Evolutionary conservation across 1,139 yeast genomes (phyloP), one percentile per base, ranked within the genome.

Genomic region (Eremothecium coryli): DNA sequence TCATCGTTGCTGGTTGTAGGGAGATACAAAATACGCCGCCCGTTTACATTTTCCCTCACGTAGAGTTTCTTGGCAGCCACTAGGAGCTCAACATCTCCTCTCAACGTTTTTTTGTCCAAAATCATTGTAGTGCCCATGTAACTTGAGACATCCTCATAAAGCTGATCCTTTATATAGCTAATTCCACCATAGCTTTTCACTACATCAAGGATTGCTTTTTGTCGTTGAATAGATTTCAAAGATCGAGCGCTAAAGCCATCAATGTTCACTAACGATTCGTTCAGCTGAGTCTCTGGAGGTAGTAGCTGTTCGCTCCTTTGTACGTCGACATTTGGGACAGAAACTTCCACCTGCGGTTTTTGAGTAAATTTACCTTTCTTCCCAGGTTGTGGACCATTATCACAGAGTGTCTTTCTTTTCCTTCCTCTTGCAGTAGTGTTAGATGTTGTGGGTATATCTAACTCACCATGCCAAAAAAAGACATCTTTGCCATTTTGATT

Each of bases 391-490:
- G 20, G 18, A n/a, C 10, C 14, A 27, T 17, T 12, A 17, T 31
- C 30, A 9, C 21, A 6, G 7, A 15, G 8, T 13, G 6, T 23
- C 21, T 33, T 43, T 31, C 51, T 43, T 31, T 48, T 48, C 29
- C 55, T 38, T 12, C 43, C 45, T 27, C 46, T 39, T n/a, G 39
- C 43, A 5, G 42, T 40, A 7, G 48, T 42, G 20, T 42, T 46
- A 8, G 39, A 33, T 29, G 36, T 41, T 5, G 45, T 43, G 15
- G 46, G 49, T 9, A 39, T 43, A 29, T 38, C 41, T 18, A 44
- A 34, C 11, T 51, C 52, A 7, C 60, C 60, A 41, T 55, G 48
- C 60, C 60, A 55, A 32, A 54, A 55, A 34, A 54, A 54, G 5
- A 39, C 37, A 18, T 48, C 52, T 8, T 41, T 35, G 2, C 44